Conservation (phyloP, 331 rosid species). For the Quercus lobata region DNA sequence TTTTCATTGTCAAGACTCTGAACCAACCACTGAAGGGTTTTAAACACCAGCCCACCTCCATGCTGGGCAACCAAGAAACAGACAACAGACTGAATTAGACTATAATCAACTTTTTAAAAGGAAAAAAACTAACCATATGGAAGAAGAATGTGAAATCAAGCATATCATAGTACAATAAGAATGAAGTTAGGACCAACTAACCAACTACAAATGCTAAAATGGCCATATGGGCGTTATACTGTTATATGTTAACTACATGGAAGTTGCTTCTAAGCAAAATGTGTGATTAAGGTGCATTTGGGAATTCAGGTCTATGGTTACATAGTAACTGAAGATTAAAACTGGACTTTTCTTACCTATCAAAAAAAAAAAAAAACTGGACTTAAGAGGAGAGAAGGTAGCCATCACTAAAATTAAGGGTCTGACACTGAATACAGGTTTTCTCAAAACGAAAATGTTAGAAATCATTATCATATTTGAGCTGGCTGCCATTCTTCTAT, state of each 20-base stretch:
- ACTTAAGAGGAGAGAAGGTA: neutral
- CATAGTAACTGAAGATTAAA: neutral
- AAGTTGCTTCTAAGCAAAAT: neutral
- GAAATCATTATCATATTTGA: too few species aligned
- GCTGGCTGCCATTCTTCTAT: too few species aligned
- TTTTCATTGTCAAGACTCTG: slow-evolving; percentile 37
- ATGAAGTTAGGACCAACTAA: neutral
- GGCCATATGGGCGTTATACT: neutral
- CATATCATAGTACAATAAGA: neutral
- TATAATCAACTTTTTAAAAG: neutral
- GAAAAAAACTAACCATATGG: neutral
- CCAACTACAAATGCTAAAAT: neutral
- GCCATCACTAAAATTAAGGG: neutral
- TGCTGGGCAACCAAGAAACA: slow-evolving; percentile 45
- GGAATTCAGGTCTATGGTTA: neutral
- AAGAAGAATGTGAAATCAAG: neutral
- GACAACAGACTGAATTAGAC: neutral
- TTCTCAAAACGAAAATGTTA: neutral
- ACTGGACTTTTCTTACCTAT: neutral
- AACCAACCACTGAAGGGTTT: slow-evolving; percentile 64
- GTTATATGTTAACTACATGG: neutral
- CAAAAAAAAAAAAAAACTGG: neutral
- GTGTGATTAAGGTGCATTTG: neutral
- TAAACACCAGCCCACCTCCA: slow-evolving; percentile 73
- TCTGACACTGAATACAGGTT: neutral